Percentiles rank a stretch among this genome's conserved stretches.
These are phyloP conservation scores for Erythrobasidium hasegawianum DNA, from an alignment of 1,284 basidiomycete genomes.

Conservation along the genomic window DNA sequence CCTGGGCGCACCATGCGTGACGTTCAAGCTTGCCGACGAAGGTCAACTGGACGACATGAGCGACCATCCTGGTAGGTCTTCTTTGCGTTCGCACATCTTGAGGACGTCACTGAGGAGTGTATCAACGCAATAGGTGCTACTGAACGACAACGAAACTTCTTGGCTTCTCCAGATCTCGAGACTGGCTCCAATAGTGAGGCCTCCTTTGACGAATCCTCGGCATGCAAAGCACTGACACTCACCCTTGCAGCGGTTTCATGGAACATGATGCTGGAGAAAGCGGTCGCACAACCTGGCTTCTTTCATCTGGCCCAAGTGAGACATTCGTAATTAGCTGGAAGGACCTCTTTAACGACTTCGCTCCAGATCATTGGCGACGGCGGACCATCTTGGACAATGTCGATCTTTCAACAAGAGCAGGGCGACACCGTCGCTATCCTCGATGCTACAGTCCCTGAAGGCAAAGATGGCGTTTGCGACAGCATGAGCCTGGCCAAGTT, in stretches of 20 bases:
- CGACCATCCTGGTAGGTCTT: conserved; percentile 14
- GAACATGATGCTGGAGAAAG: conserved; percentile 31
- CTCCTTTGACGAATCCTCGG: no score
- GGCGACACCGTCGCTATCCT: conserved; percentile 28
- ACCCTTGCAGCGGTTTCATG: conserved; percentile 24
- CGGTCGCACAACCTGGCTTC: conserved; percentile 14
- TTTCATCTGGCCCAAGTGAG: conserved; percentile 23
- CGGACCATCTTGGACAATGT: conserved; percentile 28
- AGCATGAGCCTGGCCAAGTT: conserved; percentile 6
- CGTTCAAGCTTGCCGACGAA: conserved; percentile 24
- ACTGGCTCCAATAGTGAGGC: conserved; percentile 20
- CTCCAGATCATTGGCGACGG: conserved; percentile 23
- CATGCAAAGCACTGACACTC: no score
- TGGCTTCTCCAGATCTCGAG: conserved; percentile 21
- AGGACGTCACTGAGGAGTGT: neutral
- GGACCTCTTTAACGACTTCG: neutral
- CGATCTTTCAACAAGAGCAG: conserved; percentile 14
- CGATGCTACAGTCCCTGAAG: conserved; percentile 18
- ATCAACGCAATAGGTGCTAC: conserved; percentile 7
- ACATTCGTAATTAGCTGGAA: neutral
- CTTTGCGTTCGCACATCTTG: neutral
- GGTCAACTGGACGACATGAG: conserved; percentile 33
- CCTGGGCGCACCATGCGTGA: conserved; percentile 16
- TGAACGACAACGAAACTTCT: conserved; percentile 20
- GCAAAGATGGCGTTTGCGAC: conserved; percentile 22